Conservation (phyloP, 768 basidiomycete genomes). For the Collybiopsis luxurians region DNA sequence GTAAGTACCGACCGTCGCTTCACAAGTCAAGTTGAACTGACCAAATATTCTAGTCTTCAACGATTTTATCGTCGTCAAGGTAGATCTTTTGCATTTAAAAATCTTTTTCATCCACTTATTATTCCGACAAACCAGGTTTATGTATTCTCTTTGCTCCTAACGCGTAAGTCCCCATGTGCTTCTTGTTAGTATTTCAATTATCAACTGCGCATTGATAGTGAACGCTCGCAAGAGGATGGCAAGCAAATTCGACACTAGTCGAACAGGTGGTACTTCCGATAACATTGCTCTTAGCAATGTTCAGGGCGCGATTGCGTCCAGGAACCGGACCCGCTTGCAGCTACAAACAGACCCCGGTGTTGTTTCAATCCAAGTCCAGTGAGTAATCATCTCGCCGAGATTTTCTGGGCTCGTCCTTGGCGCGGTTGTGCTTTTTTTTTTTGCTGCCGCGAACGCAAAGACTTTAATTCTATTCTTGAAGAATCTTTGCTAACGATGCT, state of each 20-base stretch:
- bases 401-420: too few relatives aligned
- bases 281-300: slow-evolving; percentile 6
- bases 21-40: neutral
- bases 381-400: neutral
- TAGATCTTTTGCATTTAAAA: neutral
- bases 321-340: slow-evolving; percentile 1
- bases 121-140: neutral
- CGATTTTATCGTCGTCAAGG: slow-evolving; percentile 5
- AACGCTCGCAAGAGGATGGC: slow-evolving; percentile 6
- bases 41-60: neutral
- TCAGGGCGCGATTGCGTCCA: neutral
- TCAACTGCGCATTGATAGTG: neutral
- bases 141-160: slow-evolving; percentile 2
- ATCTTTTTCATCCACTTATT: neutral
- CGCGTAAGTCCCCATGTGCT: neutral
- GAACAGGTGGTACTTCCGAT: neutral
- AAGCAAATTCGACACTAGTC: slow-evolving; percentile 2
- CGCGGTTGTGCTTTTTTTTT: too few relatives aligned
- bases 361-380: slow-evolving; percentile 6
- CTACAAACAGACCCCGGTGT: neutral
- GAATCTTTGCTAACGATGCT: neutral
- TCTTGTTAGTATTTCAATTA: neutral
- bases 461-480: too few relatives aligned
- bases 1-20: neutral
- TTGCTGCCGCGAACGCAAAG: too few relatives aligned